Evolutionary conservation across 805 yeast genomes (phyloP), one percentile per base, ranked within the genome.

Genomic region (Lipomyces anomalus): DNA sequence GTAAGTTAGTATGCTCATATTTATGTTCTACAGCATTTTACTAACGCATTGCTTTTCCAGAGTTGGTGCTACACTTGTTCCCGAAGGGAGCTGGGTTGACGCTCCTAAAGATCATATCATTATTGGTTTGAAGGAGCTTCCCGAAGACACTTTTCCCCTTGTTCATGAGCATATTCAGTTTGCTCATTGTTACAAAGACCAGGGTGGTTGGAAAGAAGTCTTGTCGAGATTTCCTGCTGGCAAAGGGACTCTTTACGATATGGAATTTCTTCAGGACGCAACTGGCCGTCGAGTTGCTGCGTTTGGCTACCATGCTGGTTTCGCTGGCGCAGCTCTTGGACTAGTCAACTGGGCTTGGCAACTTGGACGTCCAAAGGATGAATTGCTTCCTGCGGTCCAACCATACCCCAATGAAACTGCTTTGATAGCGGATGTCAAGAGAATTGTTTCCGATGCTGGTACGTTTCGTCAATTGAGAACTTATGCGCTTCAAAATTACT

Each of bases 251-350:
- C 75, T 92, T 56, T 92, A 92, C 65, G 99, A 92, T 65, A 73
- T 92, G 56, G 99, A 92, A 70, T 92, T 92, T 63, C 73, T 92
- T 65, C 94, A 85, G 66, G 87, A 92, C 65, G 96, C 84, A 58
- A 80, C 78, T 61, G 97, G 97, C 29, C 84, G 98, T 74, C 84
- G 99, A 70, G 99, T 92, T 23, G 99, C 99, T 37, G 98, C 98
- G 6, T 92, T 92, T 64, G 99, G 99, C n/a, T 92, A 78, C 73
- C 90, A 90, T 66, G 98, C 99, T 37, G 99, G 99, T n/a, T 92
- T 92, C 65, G 98, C 97, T 4, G 99, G 99, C 61, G 98, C 99
- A 29, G 99, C 98, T 28, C 69, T 92, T 45, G 98, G 98, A 60
- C 73, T 90, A 42, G 78, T 78, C 65, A 95, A 88, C 67, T 92